Percentiles rank a stretch among this genome's conserved stretches.
These are phyloP conservation scores for Fallopia convolvulus DNA, from an alignment of 148 eudicot species.

Conservation along the genomic window DNA sequence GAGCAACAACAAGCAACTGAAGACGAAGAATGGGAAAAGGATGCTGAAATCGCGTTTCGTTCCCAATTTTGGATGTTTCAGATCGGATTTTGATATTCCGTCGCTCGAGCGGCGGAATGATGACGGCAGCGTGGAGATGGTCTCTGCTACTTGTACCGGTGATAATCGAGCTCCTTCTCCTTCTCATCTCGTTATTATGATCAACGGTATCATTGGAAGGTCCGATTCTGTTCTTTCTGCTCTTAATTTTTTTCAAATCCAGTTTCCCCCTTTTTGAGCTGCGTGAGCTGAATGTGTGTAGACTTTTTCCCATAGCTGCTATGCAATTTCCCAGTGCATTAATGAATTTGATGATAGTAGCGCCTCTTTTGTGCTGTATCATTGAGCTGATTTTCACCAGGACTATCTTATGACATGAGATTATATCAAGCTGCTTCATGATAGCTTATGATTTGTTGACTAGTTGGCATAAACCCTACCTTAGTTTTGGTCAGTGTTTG, in stretches of 20 bases:
- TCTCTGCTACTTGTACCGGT: slow-evolving; percentile 26
- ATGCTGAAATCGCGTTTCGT: slow-evolving; percentile 15
- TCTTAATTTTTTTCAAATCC: slow-evolving; percentile 1
- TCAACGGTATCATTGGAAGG: slow-evolving; percentile 89
- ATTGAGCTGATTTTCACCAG: background rate
- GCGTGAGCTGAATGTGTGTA: no score
- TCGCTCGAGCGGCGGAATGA: slow-evolving; percentile 39
- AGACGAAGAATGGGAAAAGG: slow-evolving; percentile 14
- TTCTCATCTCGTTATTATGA: slow-evolving; percentile 64
- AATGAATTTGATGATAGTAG: background rate
- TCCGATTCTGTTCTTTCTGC: slow-evolving; percentile 13
- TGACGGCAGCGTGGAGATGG: slow-evolving; percentile 51
- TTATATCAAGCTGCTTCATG: background rate
- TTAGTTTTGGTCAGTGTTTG: background rate
- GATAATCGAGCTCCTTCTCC: slow-evolving; percentile 27
- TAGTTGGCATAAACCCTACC: background rate
- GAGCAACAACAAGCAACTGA: background rate
- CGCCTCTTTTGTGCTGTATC: background rate
- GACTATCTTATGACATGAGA: no score
- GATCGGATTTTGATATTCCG: slow-evolving; percentile 38
- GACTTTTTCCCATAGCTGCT: background rate
- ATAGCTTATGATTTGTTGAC: background rate
- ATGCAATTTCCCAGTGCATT: background rate
- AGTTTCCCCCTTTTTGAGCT: background rate
- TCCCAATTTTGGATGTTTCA: slow-evolving; percentile 48